Evolutionary conservation across 768 basidiomycete genomes (phyloP).

Genomic region (Termitomyces sp.): DNA sequence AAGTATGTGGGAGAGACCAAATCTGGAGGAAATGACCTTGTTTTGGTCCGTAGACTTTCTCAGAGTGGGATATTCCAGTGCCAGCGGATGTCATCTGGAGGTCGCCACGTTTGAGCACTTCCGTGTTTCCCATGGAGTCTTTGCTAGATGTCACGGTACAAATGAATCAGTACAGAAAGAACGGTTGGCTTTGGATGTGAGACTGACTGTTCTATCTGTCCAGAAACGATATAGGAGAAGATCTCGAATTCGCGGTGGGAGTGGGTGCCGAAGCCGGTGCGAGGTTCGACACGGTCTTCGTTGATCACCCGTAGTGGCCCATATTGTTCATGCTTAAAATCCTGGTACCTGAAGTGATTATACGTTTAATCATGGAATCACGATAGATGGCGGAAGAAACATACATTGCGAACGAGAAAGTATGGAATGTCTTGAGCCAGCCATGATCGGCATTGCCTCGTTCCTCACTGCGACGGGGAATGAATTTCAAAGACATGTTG

Average conservation of each 20-base stretch:
- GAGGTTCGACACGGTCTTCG: constrained; percentile 78
- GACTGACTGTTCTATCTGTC: constrained; percentile 75
- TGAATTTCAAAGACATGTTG: constrained; percentile 32
- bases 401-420: constrained; percentile 71
- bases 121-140: constrained; percentile 90
- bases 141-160: constrained; percentile 41
- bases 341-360: constrained; percentile 47
- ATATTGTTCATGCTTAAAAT: constrained; percentile 50
- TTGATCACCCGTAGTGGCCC: constrained; percentile 87
- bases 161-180: neutral
- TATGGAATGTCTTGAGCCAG: constrained; percentile 87
- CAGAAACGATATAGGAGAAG: constrained; percentile 80
- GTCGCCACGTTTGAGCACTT: constrained; percentile 85
- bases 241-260: constrained; percentile 86
- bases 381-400: constrained; percentile 19
- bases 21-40: constrained; percentile 51
- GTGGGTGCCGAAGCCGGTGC: constrained; percentile 83
- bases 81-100: constrained; percentile 91
- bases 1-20: constrained; percentile 39
- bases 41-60: constrained; percentile 38
- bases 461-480: constrained; percentile 53
- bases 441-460: constrained; percentile 75
- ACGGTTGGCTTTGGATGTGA: too few species aligned
- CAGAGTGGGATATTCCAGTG: constrained; percentile 84
- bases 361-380: neutral